Conservation (phyloP, 805 yeast genomes). For the Suhomyces prunicola region DNA sequence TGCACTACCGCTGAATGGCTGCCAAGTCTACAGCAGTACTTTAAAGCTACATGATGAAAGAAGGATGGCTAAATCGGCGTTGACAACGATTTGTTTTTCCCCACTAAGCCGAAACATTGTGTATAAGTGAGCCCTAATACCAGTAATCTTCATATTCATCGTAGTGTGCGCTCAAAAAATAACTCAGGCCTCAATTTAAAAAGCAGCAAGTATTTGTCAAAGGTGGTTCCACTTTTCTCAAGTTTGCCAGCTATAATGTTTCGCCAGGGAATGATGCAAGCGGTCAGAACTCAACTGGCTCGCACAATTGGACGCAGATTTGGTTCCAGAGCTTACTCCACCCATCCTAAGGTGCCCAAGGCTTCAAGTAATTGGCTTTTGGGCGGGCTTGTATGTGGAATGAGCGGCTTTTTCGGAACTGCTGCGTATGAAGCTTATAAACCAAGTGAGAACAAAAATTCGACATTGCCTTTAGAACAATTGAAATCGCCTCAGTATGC, state of each 20-base stretch:
- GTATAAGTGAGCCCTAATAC: not conserved
- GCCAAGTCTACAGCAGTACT: not conserved
- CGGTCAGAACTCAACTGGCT: not conserved
- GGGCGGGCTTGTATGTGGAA: not conserved
- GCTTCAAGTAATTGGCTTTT: not conserved
- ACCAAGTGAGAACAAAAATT: constrained; percentile 1
- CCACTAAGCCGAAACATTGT: not conserved
- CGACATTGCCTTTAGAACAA: constrained; percentile 16
- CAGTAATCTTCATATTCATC: not conserved
- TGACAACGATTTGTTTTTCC: not conserved
- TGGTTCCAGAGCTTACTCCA: not conserved
- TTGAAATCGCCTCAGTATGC: constrained; percentile 23
- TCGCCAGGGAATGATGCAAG: not conserved
- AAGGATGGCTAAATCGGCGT: not conserved
- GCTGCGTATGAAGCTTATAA: not conserved
- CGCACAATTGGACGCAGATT: not conserved
- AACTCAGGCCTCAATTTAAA: not conserved
- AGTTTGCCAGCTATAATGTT: not conserved
- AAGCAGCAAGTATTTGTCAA: not conserved
- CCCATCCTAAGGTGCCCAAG: not conserved
- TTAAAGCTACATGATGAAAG: not conserved
- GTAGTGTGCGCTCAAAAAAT: not conserved
- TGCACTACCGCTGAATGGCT: not conserved
- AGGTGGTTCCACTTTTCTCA: not conserved
- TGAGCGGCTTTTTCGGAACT: not conserved